These are phyloP conservation scores for Solanum lycopersicoides DNA, from an alignment of 257 asterid species.

Conservation along the genomic window DNA sequence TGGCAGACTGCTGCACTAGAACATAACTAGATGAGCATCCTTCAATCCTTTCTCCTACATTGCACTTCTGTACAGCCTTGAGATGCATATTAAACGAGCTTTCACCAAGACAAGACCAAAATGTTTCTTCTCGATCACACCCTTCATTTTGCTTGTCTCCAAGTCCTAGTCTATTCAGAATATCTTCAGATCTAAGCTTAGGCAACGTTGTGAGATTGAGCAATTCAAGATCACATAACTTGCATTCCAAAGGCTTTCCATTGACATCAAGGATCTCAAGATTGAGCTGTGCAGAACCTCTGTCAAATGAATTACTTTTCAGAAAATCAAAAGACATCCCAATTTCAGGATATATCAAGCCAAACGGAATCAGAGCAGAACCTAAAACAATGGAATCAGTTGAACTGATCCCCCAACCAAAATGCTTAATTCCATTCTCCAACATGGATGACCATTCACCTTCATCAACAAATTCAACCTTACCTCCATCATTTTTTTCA, in stretches of 20 bases:
- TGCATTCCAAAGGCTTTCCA: slow-evolving; percentile 61
- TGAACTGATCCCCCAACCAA: slow-evolving; percentile 78
- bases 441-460: slow-evolving; percentile 9
- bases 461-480: slow-evolving; percentile 1
- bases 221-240: slow-evolving; percentile 68
- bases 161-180: slow-evolving; percentile 15
- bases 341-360: slow-evolving; percentile 64
- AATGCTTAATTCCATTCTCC: slow-evolving; percentile 30
- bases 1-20: slow-evolving; percentile 45
- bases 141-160: slow-evolving; percentile 23
- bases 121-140: slow-evolving; percentile 9
- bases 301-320: slow-evolving; percentile 15
- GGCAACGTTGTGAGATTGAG: slow-evolving; percentile 24
- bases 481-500: slow-evolving; percentile 10
- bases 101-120: slow-evolving; percentile 26
- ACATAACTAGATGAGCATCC: slow-evolving; percentile 22
- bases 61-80: slow-evolving; percentile 39
- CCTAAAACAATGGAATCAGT: slow-evolving; percentile 55
- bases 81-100: slow-evolving; percentile 40
- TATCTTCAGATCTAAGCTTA: slow-evolving; percentile 15
- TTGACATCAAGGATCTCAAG: slow-evolving; percentile 65
- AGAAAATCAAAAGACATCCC: slow-evolving; percentile 30
- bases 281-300: slow-evolving; percentile 34
- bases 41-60: slow-evolving; percentile 15
- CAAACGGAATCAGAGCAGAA: slow-evolving; percentile 71